Evolutionary conservation across 2,329 filamentous ascomycete species (phyloP), one percentile per base, ranked within the genome.

Genomic region (Neofusicoccum sp.): DNA sequence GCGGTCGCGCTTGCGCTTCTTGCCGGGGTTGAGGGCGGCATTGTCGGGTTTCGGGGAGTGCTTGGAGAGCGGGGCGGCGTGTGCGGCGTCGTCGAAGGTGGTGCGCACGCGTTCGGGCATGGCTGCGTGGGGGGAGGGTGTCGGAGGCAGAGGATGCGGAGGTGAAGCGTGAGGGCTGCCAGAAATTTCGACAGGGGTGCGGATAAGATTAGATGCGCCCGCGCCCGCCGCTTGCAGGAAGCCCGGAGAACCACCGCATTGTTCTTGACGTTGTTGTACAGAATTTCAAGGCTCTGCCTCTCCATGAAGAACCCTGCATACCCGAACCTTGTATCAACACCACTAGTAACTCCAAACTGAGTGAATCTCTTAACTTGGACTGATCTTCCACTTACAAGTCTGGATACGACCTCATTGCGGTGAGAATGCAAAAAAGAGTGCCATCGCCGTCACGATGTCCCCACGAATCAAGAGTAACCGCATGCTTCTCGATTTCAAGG

Each of bases 51-150:
- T 28, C 8, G 41, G 58, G n/a, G 24, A 26, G 7, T 30, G 44
- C 44, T 28, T 63, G 14, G 53, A n/a, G 14, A 61, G 48, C 11
- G 66, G 67, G 5, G 62, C 45, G 26, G 58, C 41, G 41, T 63
- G 61, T n/a, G 66, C 63, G 54, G 68, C 66, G 16, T 72, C 69
- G 16, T 67, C 69, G 63, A 79, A 79, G 34, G 70, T 70, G 12
- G 69, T 75, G 61, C 73, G 72, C 9, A 78, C 70, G 64, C 73
- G 72, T 67, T 78, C 75, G 30, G 76, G 75, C 77, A 79, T 79
- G 31, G 48, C 71, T 66, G 60, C 31, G 12, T 41, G 33, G 12
- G n/a, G n/a, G 24, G 33, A 28, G 38, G 20, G 12, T 43, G 48
- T 36, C 31, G 47, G 58, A 38, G 58, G n/a, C 3, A 20, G 20